Conservation (phyloP, 1,284 basidiomycete genomes). For the Anthracocystis panici-leucophaei region DNA sequence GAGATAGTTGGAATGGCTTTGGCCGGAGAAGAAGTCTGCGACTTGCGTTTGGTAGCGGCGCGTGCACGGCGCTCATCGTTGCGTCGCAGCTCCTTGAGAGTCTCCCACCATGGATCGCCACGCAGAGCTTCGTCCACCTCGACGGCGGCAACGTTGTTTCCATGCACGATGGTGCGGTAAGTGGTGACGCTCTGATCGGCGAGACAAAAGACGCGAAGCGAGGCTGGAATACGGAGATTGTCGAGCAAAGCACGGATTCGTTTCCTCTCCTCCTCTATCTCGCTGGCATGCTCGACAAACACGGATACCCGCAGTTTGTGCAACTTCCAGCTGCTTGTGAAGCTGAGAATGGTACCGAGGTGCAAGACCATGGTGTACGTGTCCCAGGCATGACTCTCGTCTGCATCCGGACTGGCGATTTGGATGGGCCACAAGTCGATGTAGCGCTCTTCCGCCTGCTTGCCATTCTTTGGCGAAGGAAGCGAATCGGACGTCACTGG, state of each 20-base stretch:
- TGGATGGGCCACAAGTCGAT: conserved; percentile 69
- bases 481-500: conserved; percentile 23
- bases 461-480: conserved; percentile 17
- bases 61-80: conserved; percentile 58
- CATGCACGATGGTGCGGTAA: conserved; percentile 65
- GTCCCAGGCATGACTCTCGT: conserved; percentile 65
- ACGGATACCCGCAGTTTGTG: conserved; percentile 68
- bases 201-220: conserved; percentile 66
- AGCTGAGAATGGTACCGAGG: conserved; percentile 67
- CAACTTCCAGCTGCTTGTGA: conserved; percentile 66
- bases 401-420: conserved; percentile 60
- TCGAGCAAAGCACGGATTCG: conserved; percentile 65
- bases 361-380: conserved; percentile 69
- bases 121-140: conserved; percentile 54
- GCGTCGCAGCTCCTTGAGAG: conserved; percentile 60
- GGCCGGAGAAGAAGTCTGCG: conserved; percentile 43
- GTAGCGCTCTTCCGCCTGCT: conserved; percentile 46
- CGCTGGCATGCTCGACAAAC: conserved; percentile 66
- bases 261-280: conserved; percentile 60
- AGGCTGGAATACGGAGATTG: conserved; percentile 67
- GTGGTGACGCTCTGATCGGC: conserved; percentile 56
- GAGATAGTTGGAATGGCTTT: conserved; percentile 29
- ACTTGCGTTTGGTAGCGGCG: conserved; percentile 49
- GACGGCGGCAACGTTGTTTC: conserved; percentile 46
- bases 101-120: conserved; percentile 67